These are phyloP conservation scores for Lachancea kluyveri DNA, from an alignment of 805 yeast species.

Conservation along the genomic window DNA sequence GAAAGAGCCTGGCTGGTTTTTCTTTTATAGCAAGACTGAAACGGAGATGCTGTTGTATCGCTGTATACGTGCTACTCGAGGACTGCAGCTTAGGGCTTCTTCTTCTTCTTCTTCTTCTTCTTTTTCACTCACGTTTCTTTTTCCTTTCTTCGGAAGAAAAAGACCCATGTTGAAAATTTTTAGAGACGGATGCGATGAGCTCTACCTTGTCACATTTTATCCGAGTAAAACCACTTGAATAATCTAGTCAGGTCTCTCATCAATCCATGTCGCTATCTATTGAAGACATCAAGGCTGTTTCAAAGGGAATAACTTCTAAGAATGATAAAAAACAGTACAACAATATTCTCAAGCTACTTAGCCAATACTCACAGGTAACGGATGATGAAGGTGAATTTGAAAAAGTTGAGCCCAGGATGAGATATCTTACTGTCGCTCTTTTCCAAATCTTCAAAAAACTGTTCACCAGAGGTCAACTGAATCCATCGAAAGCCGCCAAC, in stretches of 20 bases:
- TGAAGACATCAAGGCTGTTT: slow-evolving; percentile 23
- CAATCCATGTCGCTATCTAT: slow-evolving; percentile 18
- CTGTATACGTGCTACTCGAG: neutral
- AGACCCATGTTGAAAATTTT: too few relatives aligned
- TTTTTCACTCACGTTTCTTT: too few relatives aligned
- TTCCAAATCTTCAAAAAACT: slow-evolving; percentile 29
- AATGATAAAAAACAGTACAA: slow-evolving; percentile 29
- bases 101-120: too few relatives aligned
- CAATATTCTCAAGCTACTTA: slow-evolving; percentile 25
- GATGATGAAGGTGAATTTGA: slow-evolving; percentile 6
- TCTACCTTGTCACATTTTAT: too few relatives aligned
- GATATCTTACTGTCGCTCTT: slow-evolving; percentile 28
- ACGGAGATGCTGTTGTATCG: too few relatives aligned
- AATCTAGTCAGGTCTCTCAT: too few relatives aligned
- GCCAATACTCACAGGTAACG: slow-evolving; percentile 14
- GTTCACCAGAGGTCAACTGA: slow-evolving; percentile 28
- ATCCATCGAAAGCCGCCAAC: slow-evolving; percentile 23
- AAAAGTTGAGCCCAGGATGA: slow-evolving; percentile 15
- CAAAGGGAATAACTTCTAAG: slow-evolving; percentile 22
- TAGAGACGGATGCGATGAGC: too few relatives aligned
- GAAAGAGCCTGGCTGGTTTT: too few relatives aligned
- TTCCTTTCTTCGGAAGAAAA: too few relatives aligned
- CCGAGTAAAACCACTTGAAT: too few relatives aligned
- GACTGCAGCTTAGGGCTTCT: too few relatives aligned
- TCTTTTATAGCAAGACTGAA: too few relatives aligned